A percentile compares a stretch with the other conserved stretches of the same genome.
Evolutionary conservation across 768 basidiomycete genomes (phyloP).

Genomic region (Lepiota brunneoincarnata): DNA sequence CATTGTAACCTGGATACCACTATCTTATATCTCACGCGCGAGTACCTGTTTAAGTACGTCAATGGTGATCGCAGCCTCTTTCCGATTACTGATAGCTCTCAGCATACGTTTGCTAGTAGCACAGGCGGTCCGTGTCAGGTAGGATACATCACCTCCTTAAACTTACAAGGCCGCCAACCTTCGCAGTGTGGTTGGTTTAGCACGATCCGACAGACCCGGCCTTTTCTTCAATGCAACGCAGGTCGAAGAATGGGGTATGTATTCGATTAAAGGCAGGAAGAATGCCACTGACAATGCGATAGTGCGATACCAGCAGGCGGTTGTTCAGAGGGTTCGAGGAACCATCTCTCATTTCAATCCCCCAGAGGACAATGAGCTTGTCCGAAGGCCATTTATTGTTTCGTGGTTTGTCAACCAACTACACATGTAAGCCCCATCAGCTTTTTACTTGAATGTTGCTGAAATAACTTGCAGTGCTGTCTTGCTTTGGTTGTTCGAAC

Average conservation of each 20-base stretch:
- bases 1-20: constrained; percentile 68
- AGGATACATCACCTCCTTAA: constrained; percentile 26
- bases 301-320: constrained; percentile 70
- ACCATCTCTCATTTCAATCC: constrained; percentile 52
- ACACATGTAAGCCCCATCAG: constrained; percentile 44
- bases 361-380: constrained; percentile 51
- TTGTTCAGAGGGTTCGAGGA: constrained; percentile 57
- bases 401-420: constrained; percentile 72
- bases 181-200: constrained; percentile 31
- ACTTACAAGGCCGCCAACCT: constrained; percentile 10
- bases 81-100: constrained; percentile 13
- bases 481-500: constrained; percentile 64
- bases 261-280: background rate
- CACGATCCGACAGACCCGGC: constrained; percentile 44
- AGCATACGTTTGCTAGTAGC: constrained; percentile 67
- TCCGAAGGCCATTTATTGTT: constrained; percentile 67
- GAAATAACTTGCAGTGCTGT: constrained; percentile 36
- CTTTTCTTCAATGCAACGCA: constrained; percentile 69
- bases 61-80: constrained; percentile 10
- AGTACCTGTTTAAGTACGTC: constrained; percentile 74
- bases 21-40: constrained; percentile 63
- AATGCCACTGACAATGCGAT: constrained; percentile 2
- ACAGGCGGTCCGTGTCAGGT: constrained; percentile 58
- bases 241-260: constrained; percentile 79
- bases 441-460: background rate